Evolutionary conservation across 768 basidiomycete genomes (phyloP).

Genomic region (Imleria badia): DNA sequence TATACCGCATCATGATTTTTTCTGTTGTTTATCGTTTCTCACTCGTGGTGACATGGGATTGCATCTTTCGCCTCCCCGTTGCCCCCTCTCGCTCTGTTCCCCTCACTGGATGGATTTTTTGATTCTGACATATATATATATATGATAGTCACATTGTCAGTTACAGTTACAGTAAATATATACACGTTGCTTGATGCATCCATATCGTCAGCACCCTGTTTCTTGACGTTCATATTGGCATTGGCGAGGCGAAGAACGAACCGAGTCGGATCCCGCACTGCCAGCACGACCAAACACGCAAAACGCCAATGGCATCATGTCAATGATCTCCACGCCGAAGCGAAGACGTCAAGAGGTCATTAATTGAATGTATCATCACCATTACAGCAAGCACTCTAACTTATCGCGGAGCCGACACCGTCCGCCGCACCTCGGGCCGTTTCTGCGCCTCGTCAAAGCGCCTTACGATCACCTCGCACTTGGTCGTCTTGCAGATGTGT

Average conservation of each 20-base stretch:
- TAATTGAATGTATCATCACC: no score
- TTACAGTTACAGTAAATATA: slow-evolving; percentile 17
- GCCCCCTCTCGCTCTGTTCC: not conserved
- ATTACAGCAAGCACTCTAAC: no score
- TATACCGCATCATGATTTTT: slow-evolving; percentile 24
- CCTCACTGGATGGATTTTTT: slow-evolving; percentile 4
- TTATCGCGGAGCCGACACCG: slow-evolving; percentile 44
- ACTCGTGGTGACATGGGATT: not conserved
- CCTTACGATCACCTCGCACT: slow-evolving; percentile 85
- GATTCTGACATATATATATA: slow-evolving; percentile 18
- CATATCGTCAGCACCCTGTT: slow-evolving; percentile 5
- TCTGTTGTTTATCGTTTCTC: not conserved
- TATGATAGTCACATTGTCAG: slow-evolving; percentile 20
- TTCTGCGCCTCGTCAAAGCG: slow-evolving; percentile 91
- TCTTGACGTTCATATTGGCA: not conserved
- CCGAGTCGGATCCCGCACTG: no score
- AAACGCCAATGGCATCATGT: no score
- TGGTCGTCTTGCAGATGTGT: slow-evolving; percentile 85
- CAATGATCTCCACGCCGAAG: not conserved
- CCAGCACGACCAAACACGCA: no score
- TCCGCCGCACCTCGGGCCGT: slow-evolving; percentile 49
- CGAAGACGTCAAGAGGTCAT: slow-evolving; percentile 9
- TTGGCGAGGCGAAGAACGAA: not conserved
- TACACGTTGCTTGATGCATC: slow-evolving; percentile 30
- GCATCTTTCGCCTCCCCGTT: not conserved